Evolutionary conservation across 768 basidiomycete genomes (phyloP).

Genomic region (Clathrus columnatus): DNA sequence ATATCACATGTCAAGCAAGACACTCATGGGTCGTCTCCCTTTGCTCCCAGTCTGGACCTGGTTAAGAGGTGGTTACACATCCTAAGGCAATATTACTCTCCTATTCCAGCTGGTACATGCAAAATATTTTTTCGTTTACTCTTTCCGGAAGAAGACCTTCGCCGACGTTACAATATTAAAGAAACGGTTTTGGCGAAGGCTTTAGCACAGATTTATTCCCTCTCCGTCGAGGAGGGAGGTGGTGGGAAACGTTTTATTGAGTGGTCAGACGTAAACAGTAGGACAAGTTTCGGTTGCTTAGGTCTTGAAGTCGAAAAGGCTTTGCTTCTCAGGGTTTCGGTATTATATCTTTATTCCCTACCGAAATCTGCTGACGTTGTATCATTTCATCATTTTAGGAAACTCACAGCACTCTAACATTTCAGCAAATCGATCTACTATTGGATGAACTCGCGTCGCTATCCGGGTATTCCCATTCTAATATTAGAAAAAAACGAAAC

Average conservation of each 20-base stretch:
- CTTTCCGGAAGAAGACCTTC: slow-evolving; percentile 75
- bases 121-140: slow-evolving; percentile 59
- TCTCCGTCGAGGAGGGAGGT: slow-evolving; percentile 23
- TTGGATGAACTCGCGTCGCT: slow-evolving; percentile 67
- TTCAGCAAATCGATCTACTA: slow-evolving; percentile 50
- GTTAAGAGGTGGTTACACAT: slow-evolving; percentile 37
- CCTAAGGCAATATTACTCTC: slow-evolving; percentile 34
- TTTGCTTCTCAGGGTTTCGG: slow-evolving; percentile 32
- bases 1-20: slow-evolving; percentile 1
- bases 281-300: slow-evolving; percentile 49
- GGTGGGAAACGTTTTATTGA: background rate
- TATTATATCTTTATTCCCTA: slow-evolving; percentile 17
- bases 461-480: slow-evolving; percentile 44
- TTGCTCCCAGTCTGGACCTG: slow-evolving; percentile 20
- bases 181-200: slow-evolving; percentile 49
- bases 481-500: slow-evolving; percentile 8
- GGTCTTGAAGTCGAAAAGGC: slow-evolving; percentile 53
- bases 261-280: slow-evolving; percentile 14
- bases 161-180: slow-evolving; percentile 65
- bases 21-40: background rate
- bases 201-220: slow-evolving; percentile 38
- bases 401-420: slow-evolving; percentile 23
- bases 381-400: slow-evolving; percentile 7
- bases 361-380: background rate
- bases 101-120: slow-evolving; percentile 46